These are phyloP conservation scores for Claviceps fusiformis DNA, from an alignment of 2,329 filamentous ascomycete species.

Conservation along the genomic window DNA sequence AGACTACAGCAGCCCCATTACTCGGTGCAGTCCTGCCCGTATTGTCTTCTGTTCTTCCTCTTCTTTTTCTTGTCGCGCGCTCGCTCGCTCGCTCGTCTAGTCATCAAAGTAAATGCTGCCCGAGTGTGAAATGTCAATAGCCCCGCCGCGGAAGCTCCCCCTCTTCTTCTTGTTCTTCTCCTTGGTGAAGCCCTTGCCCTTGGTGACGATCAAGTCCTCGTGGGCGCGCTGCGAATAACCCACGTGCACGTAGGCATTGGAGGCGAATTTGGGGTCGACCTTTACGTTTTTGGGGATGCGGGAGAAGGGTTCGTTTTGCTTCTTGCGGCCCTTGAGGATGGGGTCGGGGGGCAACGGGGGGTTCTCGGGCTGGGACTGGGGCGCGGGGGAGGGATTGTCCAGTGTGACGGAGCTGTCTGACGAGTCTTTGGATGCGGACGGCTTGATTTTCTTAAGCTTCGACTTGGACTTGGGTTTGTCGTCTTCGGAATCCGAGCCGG, in stretches of 20 bases:
- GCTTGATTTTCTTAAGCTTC: constrained; percentile 10
- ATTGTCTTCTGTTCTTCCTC: neutral
- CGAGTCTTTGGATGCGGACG: constrained; percentile 13
- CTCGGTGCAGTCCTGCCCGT: too few relatives aligned
- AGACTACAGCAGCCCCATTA: too few relatives aligned
- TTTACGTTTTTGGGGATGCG: constrained; percentile 56
- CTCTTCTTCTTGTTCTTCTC: constrained; percentile 99
- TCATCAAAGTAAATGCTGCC: constrained; percentile 94
- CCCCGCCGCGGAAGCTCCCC: constrained; percentile 79
- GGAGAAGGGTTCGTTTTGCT: constrained; percentile 58
- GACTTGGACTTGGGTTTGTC: constrained; percentile 13
- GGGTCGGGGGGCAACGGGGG: constrained; percentile 42
- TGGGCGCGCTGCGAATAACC: constrained; percentile 83
- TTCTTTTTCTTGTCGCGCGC: neutral
- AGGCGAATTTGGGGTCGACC: constrained; percentile 56
- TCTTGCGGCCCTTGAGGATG: constrained; percentile 25
- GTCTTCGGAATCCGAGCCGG: constrained; percentile 19
- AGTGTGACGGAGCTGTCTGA: constrained; percentile 38
- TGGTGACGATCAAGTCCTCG: constrained; percentile 77
- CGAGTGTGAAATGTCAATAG: constrained; percentile 68
- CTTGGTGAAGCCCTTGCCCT: constrained; percentile 96
- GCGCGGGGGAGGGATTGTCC: constrained; percentile 33
- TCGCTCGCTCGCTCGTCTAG: constrained; percentile 26
- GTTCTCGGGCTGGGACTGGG: constrained; percentile 20
- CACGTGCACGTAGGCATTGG: constrained; percentile 72